These are phyloP conservation scores for Metarhizium guizhouense DNA, from an alignment of 2,329 filamentous ascomycete species.

Conservation along the genomic window DNA sequence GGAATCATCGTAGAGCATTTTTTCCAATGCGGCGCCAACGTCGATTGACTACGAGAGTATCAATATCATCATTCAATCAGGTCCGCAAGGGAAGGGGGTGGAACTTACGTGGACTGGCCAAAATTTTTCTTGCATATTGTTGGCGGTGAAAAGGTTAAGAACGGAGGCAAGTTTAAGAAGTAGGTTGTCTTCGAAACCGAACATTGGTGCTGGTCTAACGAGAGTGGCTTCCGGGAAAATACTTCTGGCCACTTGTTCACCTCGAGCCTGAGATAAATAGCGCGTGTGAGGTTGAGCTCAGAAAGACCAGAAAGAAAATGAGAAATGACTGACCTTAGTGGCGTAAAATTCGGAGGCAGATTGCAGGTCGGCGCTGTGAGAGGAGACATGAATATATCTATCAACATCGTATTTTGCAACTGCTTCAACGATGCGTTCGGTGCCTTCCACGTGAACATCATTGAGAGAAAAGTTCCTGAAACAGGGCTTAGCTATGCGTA, in stretches of 20 bases:
- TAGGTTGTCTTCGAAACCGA: constrained; percentile 89
- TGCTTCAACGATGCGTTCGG: constrained; percentile 85
- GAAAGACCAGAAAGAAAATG: neutral
- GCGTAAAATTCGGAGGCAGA: constrained; percentile 84
- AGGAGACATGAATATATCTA: constrained; percentile 93
- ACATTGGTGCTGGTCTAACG: constrained; percentile 86
- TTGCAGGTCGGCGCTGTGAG: constrained; percentile 75
- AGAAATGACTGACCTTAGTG: constrained; percentile 64
- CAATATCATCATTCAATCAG: neutral
- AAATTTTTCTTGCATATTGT: constrained; percentile 87
- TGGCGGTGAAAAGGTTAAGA: constrained; percentile 78
- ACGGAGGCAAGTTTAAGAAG: constrained; percentile 75
- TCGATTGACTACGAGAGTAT: constrained; percentile 61
- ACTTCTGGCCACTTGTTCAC: constrained; percentile 73
- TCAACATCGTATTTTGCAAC: constrained; percentile 98
- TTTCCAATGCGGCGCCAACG: constrained; percentile 79
- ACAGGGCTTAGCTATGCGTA: constrained; percentile 11
- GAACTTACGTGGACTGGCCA: constrained; percentile 75
- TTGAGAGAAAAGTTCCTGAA: constrained; percentile 85
- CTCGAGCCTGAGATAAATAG: constrained; percentile 46
- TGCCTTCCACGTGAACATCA: constrained; percentile 88
- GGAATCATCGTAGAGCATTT: constrained; percentile 82
- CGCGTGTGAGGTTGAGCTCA: neutral
- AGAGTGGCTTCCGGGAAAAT: constrained; percentile 98
- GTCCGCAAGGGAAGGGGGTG: neutral